A percentile compares a stretch with the other conserved stretches of the same genome.
Conservation (phyloP, 164 flowering plant genomes). For the Warburgia ugandensis region DNA sequence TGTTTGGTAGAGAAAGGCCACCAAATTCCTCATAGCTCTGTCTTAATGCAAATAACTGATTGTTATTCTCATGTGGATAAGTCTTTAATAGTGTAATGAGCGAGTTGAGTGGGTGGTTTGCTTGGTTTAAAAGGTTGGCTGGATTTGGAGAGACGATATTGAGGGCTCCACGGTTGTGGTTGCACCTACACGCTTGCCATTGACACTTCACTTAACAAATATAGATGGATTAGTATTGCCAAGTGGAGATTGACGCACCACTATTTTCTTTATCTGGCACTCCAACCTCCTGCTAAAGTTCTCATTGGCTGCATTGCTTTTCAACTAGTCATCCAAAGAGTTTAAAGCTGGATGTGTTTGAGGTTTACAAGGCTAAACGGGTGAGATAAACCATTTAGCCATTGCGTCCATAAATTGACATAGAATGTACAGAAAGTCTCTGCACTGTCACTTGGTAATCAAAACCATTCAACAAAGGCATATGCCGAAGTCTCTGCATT, state of each 20-base stretch:
- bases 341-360: no score
- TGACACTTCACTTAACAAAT: conserved; percentile 8
- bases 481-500: no score
- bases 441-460: no score
- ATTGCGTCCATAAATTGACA: no score
- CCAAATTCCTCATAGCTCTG: conserved; percentile 18
- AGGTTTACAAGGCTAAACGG: no score
- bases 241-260: background rate
- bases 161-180: conserved; percentile 30
- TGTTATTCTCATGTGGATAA: background rate
- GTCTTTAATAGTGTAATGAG: conserved; percentile 6
- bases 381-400: no score
- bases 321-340: no score
- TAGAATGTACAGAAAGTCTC: no score
- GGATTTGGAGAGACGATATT: conserved; percentile 15
- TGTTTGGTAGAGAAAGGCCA: conserved; percentile 16
- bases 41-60: background rate
- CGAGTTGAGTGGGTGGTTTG: conserved; percentile 23
- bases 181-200: conserved; percentile 32
- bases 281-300: no score
- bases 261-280: no score
- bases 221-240: background rate
- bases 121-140: conserved; percentile 43
- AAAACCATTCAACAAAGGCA: no score
- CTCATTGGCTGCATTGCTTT: no score